Percentiles rank a stretch among this genome's conserved stretches.
These are phyloP conservation scores for Astragalus glycyphyllos DNA, from an alignment of 306 rosid species.

Conservation along the genomic window DNA sequence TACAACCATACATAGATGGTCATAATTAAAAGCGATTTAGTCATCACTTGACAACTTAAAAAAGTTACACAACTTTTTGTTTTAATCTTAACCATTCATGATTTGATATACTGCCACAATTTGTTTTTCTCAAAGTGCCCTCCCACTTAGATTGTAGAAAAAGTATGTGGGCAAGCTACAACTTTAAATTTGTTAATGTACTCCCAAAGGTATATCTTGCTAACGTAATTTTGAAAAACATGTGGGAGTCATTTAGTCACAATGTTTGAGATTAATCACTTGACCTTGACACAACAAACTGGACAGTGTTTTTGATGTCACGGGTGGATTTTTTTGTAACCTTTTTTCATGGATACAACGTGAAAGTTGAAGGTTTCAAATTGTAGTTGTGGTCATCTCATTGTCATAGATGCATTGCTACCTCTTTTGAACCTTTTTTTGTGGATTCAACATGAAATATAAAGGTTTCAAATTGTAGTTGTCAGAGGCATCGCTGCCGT, in stretches of 20 bases:
- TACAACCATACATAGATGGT: no score
- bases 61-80: no score
- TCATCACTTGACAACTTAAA: no score
- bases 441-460: neutral
- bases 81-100: no score
- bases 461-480: slow-evolving; percentile 14
- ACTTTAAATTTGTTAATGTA: neutral
- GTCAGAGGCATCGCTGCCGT: neutral
- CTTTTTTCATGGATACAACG: neutral
- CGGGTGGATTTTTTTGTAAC: neutral
- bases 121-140: no score
- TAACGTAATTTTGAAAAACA: neutral
- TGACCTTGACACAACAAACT: no score
- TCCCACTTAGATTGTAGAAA: no score
- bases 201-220: neutral
- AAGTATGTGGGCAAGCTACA: neutral
- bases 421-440: neutral
- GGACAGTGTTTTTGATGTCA: neutral
- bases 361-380: neutral
- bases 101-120: no score
- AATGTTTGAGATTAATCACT: no score
- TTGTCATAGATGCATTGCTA: neutral
- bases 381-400: slow-evolving; percentile 9
- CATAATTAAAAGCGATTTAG: no score
- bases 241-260: neutral